A percentile compares a stretch with the other conserved stretches of the same genome.
Evolutionary conservation across 1,284 basidiomycete genomes (phyloP).

Genomic region (Moesziomyces antarcticus): DNA sequence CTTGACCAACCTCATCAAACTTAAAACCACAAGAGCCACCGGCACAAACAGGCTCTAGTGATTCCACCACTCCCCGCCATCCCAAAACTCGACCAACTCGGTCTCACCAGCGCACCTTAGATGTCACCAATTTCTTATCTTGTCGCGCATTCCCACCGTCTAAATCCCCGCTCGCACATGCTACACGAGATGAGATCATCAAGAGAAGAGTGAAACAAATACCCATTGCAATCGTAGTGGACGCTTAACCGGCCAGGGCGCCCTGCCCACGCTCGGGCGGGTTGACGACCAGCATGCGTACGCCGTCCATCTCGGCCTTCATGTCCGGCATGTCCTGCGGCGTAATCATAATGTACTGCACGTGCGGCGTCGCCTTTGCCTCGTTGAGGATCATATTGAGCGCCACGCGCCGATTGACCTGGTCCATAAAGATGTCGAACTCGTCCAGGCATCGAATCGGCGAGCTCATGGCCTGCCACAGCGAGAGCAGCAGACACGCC

Average conservation of each 20-base stretch:
- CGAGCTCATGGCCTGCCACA: slow-evolving; percentile 95
- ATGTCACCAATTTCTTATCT: background rate
- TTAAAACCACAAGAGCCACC: slow-evolving; percentile 67
- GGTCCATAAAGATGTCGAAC: slow-evolving; percentile 90
- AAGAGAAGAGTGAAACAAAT: no score
- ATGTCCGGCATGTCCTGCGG: slow-evolving; percentile 63
- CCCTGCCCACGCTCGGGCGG: slow-evolving; percentile 28
- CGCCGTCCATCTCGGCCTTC: slow-evolving; percentile 27
- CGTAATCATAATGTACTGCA: slow-evolving; percentile 62
- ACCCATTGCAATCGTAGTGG: background rate
- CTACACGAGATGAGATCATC: no score
- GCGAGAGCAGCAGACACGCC: slow-evolving; percentile 87
- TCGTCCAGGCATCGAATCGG: slow-evolving; percentile 91
- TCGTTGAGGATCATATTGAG: slow-evolving; percentile 80
- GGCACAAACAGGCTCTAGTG: slow-evolving; percentile 13
- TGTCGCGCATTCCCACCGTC: background rate
- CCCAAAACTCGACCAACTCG: background rate
- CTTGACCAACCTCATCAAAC: slow-evolving; percentile 75
- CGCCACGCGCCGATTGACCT: slow-evolving; percentile 87
- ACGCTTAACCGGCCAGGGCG: slow-evolving; percentile 20
- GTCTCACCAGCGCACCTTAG: background rate
- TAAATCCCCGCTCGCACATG: no score
- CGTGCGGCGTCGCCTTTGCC: slow-evolving; percentile 32
- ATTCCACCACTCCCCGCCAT: background rate
- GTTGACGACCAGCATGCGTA: slow-evolving; percentile 29